A percentile compares a stretch with the other conserved stretches of the same genome.
Conservation (phyloP, 2,329 filamentous ascomycete genomes). For the Epichloe glyceriae region DNA sequence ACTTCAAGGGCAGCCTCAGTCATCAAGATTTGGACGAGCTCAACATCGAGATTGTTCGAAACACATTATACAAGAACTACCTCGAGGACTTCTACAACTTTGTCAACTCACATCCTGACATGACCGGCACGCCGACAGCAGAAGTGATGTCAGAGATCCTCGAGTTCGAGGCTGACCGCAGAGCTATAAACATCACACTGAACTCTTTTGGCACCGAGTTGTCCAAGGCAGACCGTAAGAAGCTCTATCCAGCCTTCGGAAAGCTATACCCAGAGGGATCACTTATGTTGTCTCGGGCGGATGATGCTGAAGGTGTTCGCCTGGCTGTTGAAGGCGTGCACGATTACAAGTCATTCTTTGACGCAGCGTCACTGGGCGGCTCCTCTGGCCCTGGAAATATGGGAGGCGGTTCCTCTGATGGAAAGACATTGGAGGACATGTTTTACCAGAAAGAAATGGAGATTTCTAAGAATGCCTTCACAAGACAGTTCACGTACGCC, state of each 20-base stretch:
- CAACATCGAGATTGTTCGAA: conserved; percentile 98
- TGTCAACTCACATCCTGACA: conserved; percentile 77
- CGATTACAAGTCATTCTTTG: conserved; percentile 94
- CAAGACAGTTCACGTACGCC: conserved; percentile 85
- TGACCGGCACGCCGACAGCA: conserved; percentile 76
- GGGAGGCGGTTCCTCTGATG: conserved; percentile 65
- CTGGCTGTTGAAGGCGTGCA: conserved; percentile 84
- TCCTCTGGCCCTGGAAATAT: conserved; percentile 69
- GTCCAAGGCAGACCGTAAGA: conserved; percentile 84
- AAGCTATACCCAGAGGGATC: conserved; percentile 88
- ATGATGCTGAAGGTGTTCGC: conserved; percentile 87
- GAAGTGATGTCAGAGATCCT: conserved; percentile 94
- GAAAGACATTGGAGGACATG: conserved; percentile 87
- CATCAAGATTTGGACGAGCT: conserved; percentile 96
- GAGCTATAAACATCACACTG: conserved; percentile 97
- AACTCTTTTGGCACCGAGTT: conserved; percentile 98
- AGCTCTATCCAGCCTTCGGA: conserved; percentile 88
- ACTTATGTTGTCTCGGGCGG: conserved; percentile 84
- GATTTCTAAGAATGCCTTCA: conserved; percentile 88
- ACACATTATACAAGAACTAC: conserved; percentile 99
- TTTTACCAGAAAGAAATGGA: conserved; percentile 99
- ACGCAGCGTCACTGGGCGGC: conserved; percentile 69
- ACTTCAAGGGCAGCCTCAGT: conserved; percentile 93
- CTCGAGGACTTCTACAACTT: conserved; percentile 95
- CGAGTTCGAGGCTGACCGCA: conserved; percentile 90